These are phyloP conservation scores for Colletotrichum kahawae DNA, from an alignment of 2,329 filamentous ascomycete species.

Conservation along the genomic window DNA sequence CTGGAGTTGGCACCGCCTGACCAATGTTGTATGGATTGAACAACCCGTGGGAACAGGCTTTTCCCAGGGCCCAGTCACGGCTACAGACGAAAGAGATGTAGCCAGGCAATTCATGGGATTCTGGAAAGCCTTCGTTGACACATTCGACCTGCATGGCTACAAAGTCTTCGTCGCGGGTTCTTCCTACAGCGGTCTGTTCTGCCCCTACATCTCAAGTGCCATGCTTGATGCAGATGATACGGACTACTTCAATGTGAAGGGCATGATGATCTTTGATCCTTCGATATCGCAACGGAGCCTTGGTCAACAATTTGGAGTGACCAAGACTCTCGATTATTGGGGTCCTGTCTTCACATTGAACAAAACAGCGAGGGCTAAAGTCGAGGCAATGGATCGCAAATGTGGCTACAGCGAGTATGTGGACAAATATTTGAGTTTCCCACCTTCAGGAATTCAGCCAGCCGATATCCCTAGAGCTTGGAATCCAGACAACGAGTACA, in stretches of 20 bases:
- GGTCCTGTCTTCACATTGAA: constrained; percentile 66
- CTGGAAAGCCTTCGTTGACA: constrained; percentile 77
- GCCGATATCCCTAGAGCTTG: constrained; percentile 45
- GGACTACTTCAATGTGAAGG: constrained; percentile 70
- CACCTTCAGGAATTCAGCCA: constrained; percentile 67
- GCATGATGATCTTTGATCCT: constrained; percentile 77
- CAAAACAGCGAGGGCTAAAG: constrained; percentile 54
- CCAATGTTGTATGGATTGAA: constrained; percentile 79
- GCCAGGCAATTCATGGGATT: constrained; percentile 78
- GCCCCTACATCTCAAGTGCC: constrained; percentile 74
- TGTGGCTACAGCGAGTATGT: constrained; percentile 70
- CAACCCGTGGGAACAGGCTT: constrained; percentile 74
- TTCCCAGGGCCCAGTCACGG: constrained; percentile 67
- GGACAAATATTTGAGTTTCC: constrained; percentile 68
- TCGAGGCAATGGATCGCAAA: constrained; percentile 55
- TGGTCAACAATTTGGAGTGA: constrained; percentile 51
- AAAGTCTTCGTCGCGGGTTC: constrained; percentile 79
- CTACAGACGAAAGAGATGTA: constrained; percentile 70
- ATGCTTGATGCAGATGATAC: constrained; percentile 73
- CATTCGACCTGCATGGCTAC: constrained; percentile 67
- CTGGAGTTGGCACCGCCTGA: constrained; percentile 77
- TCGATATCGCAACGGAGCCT: constrained; percentile 58
- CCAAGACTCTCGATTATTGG: constrained; percentile 67
- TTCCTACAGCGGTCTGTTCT: constrained; percentile 70
- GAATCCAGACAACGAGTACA: constrained; percentile 33